Base-by-base conservation (phyloP, 1,284 basidiomycete species). In the Heterobasidion irregulare region DNA sequence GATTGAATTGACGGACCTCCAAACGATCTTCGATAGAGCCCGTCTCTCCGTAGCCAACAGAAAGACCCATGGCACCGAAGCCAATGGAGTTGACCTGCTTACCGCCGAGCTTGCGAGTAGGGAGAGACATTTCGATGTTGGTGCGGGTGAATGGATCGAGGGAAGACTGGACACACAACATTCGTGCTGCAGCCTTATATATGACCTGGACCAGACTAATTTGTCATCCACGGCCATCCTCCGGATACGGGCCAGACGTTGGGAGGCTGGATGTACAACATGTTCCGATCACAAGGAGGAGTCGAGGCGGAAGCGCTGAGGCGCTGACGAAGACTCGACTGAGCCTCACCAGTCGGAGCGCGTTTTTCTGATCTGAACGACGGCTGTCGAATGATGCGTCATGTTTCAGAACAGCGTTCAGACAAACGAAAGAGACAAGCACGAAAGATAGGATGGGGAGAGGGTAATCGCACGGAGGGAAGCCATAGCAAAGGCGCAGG, bases 11-110 rank as follows among this genome's bases (percentile, higher is more conserved):
- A 47, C 26, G 46, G 9, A 47, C 46, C 18, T 63, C 63, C 49
- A 68, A 58, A 7, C 66, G 63, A 38, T 68, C 63, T 26, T 67
- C 65, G 35, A 66, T 64, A 6, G 62, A 52, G 4, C 58, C 53
- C 9, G 53, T 32, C 6, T 52, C 50, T n/a, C 65, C 66, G 35
- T 68, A 68, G 55, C 52, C 59, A 2, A 58, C 58, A 15, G 62
- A 61, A 6, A 69, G 53, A 6, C 66, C 63, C 67, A 68, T 68
- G 1, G 61, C 59, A 8, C 68, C 68, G 36, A 58, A 66, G 26
- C 66, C 66, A 19, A 68, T 64, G 35, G 65, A 63, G 18, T 62
- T 56, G 38, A 69, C 63, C 2, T 57, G 45, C 13, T 38, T 35
- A n/a, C 53, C 47, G 18, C 64, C 63, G 33, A 68, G 64, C 46